Base-by-base conservation (phyloP, 805 yeast species). In the Jamesozyma rosinii region DNA sequence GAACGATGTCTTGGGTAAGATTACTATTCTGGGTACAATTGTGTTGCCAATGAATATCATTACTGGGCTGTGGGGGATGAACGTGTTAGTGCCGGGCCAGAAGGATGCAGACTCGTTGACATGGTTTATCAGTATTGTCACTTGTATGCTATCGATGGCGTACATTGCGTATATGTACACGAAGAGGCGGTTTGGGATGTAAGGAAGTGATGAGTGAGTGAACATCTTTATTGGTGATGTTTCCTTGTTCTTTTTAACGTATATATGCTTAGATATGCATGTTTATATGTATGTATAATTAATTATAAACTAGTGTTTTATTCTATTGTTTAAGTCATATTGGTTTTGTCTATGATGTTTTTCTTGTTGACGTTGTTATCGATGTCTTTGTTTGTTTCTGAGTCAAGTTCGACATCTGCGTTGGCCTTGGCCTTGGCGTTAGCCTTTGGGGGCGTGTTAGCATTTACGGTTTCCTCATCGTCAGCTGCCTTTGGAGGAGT, bases 21-120 rank as follows among this genome's bases (percentile, higher is more conserved):
- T 90, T 44, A 86, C 97, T 3, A 81, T 89, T 35, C 66, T 90
- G 49, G 98, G 97, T 74, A 87, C 97, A 0, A 86, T 92, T 44
- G 96, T 92, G 18, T 68, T 92, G 45, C 98, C 98, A 3, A 77
- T 92, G 76, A 92, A 92, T 59, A 86, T 92, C 43, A 82, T 92
- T 19, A 92, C 98, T 0, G 98, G 98, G 18, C 67, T 92, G 38
- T 92, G 97, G 97, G 98, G 98, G 44, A 92, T 92, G 98, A 92
- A 92, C 66, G 95, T 92, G 51, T 55, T 86, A 10, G 98, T 92
- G 30, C 98, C 98, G 0, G 98, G 98, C 0, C 97, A 90, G 60
- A 24, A 11, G 6, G 75, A 71, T 22, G 64, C 66, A 6, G 75
- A 72, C n/a, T 72, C 77, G 5, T 61, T 83, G 48, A 52, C 60